These are phyloP conservation scores for Hyaloscypha bicolor DNA, from an alignment of 495 filamentous ascomycete genomes.

Conservation along the genomic window DNA sequence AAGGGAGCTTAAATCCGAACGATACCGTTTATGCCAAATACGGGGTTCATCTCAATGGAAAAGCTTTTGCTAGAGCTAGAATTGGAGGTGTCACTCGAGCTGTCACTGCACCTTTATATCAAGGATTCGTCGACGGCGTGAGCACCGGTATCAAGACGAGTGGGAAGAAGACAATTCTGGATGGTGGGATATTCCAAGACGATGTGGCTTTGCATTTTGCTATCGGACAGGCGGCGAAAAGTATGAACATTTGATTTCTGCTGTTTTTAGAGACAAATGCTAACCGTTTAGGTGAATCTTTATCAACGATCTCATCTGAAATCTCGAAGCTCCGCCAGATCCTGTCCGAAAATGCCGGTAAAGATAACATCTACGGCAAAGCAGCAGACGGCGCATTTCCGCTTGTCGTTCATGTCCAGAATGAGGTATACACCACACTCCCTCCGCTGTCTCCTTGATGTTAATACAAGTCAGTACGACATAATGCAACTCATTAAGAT, in stretches of 20 bases:
- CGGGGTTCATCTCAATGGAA: conserved; percentile 50
- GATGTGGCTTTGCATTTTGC: conserved; percentile 49
- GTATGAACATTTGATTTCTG: conserved; percentile 7
- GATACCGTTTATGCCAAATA: conserved; percentile 49
- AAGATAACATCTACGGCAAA: conserved; percentile 36
- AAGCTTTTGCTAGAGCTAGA: conserved; percentile 44
- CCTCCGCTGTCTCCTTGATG: background rate
- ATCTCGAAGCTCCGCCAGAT: conserved; percentile 34
- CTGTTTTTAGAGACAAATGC: background rate
- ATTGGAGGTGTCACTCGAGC: conserved; percentile 54
- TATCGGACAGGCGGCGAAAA: conserved; percentile 37
- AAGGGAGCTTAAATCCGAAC: conserved; percentile 31
- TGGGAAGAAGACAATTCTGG: conserved; percentile 41
- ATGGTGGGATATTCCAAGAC: conserved; percentile 43
- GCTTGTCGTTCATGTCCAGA: conserved; percentile 38
- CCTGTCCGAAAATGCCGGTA: conserved; percentile 34
- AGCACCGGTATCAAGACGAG: conserved; percentile 47
- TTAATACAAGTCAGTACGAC: conserved; percentile 34
- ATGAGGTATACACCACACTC: conserved; percentile 29
- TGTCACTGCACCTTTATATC: conserved; percentile 44
- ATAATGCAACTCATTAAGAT: conserved; percentile 39
- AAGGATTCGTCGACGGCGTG: conserved; percentile 48
- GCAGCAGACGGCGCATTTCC: conserved; percentile 37
- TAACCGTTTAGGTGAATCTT: conserved; percentile 16
- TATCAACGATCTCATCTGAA: conserved; percentile 34